A percentile compares a stretch with the other conserved stretches of the same genome.
Evolutionary conservation across 441 rosid genomes (phyloP).

Genomic region (Bocquillonia castaneifolia): DNA sequence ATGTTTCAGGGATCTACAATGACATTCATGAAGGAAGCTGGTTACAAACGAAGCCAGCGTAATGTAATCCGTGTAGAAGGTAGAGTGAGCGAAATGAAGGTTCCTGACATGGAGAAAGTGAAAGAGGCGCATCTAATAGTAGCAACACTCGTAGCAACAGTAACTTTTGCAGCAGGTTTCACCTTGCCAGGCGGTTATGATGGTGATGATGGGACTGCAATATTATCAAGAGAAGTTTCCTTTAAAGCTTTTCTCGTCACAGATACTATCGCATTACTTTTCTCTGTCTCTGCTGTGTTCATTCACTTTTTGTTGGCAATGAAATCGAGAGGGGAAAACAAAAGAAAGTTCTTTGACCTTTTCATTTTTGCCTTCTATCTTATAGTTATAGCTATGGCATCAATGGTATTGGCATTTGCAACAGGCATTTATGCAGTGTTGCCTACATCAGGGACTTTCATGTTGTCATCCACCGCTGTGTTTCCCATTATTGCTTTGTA

Average conservation of each 20-base stretch:
- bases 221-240: background rate
- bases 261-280: constrained; percentile 12
- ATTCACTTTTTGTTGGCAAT: constrained; percentile 6
- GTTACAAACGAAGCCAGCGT: no score
- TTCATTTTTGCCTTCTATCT: background rate
- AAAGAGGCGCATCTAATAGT: background rate
- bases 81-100: no score
- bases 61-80: no score
- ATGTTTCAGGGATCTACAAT: no score
- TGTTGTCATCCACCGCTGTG: no score
- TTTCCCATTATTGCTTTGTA: background rate
- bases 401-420: constrained; percentile 18
- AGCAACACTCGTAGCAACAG: constrained; percentile 21
- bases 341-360: background rate
- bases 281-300: constrained; percentile 22
- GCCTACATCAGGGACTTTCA: no score
- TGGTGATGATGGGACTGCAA: background rate
- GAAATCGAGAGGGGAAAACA: background rate
- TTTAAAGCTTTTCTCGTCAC: constrained; percentile 21
- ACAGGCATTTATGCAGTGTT: constrained; percentile 13
- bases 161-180: constrained; percentile 17
- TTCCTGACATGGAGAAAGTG: background rate
- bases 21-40: no score
- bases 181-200: constrained; percentile 9
- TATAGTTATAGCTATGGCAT: background rate